phyloP scores from a whole-genome alignment of 1,284 basidiomycete species.

The Apiotrichum domesticum region DNA sequence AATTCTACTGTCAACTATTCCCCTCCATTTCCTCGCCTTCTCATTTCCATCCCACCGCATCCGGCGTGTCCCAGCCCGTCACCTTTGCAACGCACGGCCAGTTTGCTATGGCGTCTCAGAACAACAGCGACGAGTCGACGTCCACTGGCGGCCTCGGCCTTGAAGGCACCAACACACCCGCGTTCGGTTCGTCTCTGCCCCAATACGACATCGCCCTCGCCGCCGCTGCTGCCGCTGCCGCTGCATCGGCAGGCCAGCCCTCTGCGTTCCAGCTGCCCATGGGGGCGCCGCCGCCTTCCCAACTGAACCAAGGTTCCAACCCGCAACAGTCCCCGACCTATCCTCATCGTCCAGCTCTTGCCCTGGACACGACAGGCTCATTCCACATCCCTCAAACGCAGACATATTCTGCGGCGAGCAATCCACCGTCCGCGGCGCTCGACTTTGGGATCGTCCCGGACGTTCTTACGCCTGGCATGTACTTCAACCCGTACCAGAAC shows the following conservation, averaged over 20 bases:
- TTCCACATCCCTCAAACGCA: conserved; percentile 16
- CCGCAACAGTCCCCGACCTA: background rate
- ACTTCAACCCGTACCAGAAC: conserved; percentile 6
- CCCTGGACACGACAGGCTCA: conserved; percentile 20
- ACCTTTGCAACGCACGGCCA: conserved; percentile 6
- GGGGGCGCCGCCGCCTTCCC: background rate
- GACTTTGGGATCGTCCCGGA: conserved; percentile 3
- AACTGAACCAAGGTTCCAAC: background rate
- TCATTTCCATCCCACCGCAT: background rate
- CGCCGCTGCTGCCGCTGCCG: background rate
- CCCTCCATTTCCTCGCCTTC: background rate
- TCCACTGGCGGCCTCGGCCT: conserved; percentile 6
- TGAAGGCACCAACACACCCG: conserved; percentile 5
- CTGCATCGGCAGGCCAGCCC: background rate
- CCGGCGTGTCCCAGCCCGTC: conserved; percentile 5
- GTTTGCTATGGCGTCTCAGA: conserved; percentile 2
- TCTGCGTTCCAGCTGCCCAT: background rate
- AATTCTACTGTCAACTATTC: background rate
- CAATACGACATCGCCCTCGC: conserved; percentile 2
- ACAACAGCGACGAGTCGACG: conserved; percentile 3
- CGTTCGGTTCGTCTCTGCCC: background rate
- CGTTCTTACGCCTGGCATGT: conserved; percentile 18
- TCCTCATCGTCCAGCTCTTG: conserved; percentile 19
- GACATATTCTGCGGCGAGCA: conserved; percentile 17
- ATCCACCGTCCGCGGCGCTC: conserved; percentile 16